Evolutionary conservation across 495 filamentous ascomycete species (phyloP), one percentile per base, ranked within the genome.

Genomic region (Bacidia rubella): DNA sequence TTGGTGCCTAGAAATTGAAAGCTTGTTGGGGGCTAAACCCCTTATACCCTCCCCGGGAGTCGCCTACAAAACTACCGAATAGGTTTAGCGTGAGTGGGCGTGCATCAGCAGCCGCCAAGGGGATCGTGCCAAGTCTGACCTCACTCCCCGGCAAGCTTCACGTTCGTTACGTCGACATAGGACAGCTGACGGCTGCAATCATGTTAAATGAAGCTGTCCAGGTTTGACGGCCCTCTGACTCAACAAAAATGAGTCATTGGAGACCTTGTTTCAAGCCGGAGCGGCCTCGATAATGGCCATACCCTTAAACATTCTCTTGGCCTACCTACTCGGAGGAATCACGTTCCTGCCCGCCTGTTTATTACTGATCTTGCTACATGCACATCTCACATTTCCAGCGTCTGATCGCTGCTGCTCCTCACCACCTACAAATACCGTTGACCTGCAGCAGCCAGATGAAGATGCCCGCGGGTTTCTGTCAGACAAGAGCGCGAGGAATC

Each of bases 291-390:
- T 54, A 64, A 87, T 84, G 81, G 82, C 81, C 75, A 72, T 73
- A 57, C 75, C 87, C 73, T 71, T 75, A 54, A 70, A 69, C 54
- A 81, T 93, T 61, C 69, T 92, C 55, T 61, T 84, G 58, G 71
- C 82, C 60, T 97, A 95, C 73, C 57, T 94, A 54, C 66, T 96
- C 56, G 93, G 93, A 65, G 93, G 90, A 62, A 66, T 97, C 59
- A 95, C 89, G 23, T 90, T 98, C 57, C 61, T 96, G 51, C 93
- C 92, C 39, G 69, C 94, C 3, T 44, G 90, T 54, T 54, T 90
- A 44, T 65, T 65, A n/a, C 63, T 77, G 26, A 38, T 88, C 35
- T 61, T 92, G 20, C 64, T 84, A 24, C 79, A 87, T 60, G 80
- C 78, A 56, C 80, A 89, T 65, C 60, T 85, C 25, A 82, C 79